Evolutionary conservation across 352 stramenopile genomes (phyloP), one percentile per base, ranked within the genome.

Genomic region (Achlya hypogyna): DNA sequence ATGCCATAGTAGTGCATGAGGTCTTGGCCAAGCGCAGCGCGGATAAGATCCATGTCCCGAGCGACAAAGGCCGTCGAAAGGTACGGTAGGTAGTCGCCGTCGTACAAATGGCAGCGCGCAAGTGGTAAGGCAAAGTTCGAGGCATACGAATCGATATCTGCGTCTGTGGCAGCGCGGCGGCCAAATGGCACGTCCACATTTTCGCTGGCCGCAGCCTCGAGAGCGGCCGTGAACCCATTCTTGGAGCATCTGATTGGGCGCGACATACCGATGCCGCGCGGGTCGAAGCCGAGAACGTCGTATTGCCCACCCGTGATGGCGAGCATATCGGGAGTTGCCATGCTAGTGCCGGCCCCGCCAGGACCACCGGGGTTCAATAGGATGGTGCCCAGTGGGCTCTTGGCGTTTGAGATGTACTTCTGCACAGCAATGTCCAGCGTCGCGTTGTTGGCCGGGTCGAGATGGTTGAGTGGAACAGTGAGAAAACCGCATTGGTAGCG

Each of bases 21-120:
- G 5, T 65, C 5, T 65, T 65, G n/a, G 29, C 47, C 47, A 6
- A 65, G 25, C 18, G 59, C 59, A 9, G 42, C 59, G 47, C 59
- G 35, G 16, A 65, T 65, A 5, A 54, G n/a, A 29, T 65, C 59
- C 59, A 65, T 65, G 28, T 65, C 59, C 18, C 59, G 59, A 34
- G 59, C 59, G 16, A 65, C 49, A 56, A 56, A 56, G 10, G 49
- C 49, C 2, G 49, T 56, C 31, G 49, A 56, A n/a, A 56, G 49
- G 8, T 65, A 65, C 32, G 27, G 27, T 12, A 65, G 35, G 32
- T 54, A 54, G n/a, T 65, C 34, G 29, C 59, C 59, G 42, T 65
- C 59, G 32, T 54, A 65, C 10, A 28, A 12, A 3, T 56, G n/a
- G 32, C 35, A 65, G 0, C 59, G 59, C n/a, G 31, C 43, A 43